Base-by-base conservation (phyloP, 2,329 filamentous ascomycete genomes). In the Aureobasidium sp. region DNA sequence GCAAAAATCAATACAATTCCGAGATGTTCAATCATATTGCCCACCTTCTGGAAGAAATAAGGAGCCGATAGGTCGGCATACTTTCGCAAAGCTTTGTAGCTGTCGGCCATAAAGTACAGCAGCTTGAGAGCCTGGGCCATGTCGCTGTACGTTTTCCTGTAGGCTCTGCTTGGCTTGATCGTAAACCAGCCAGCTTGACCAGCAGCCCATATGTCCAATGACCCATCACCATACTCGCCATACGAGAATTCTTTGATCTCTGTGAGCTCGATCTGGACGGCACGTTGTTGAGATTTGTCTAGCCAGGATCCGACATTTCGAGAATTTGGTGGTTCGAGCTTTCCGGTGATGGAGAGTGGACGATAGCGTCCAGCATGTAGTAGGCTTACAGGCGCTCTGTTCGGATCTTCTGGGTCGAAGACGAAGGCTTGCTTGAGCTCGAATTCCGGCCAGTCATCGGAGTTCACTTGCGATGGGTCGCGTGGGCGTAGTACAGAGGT, bases 101-200 rank as follows among this genome's bases (percentile, higher is more conserved):
- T 78, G 59, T 85, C 82, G 44, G 84, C 75, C 2, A 89, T 71
- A 59, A 79, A 81, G 70, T 88, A 89, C 66, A 90, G 82, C 24
- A 89, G 74, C 9, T 79, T 77, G 13, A 88, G 82, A 1, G 84
- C 86, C 70, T 88, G 80, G 57, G 81, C 78, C 79, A 88, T 88
- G 52, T 80, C 77, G 34, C 80, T 73, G 71, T 82, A 86, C 32
- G 84, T 83, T 6, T 73, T 67, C 56, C 75, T 74, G 71, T 89
- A 92, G 2, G 74, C 71, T 10, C 76, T 69, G n/a, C 82, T 76
- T 1, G 88, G 87, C 36, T 77, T 77, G 46, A 91, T 80, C 69
- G 87, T 82, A 70, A 84, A 90, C 86, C 87, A 90, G 48, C 87
- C 87, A 13, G 85, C 81, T 60, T 77, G 72, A 41, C 85, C 85